These are phyloP conservation scores for Backusella morwellensis DNA, from an alignment of 192 early-diverging fungal genomes.

Conservation along the genomic window DNA sequence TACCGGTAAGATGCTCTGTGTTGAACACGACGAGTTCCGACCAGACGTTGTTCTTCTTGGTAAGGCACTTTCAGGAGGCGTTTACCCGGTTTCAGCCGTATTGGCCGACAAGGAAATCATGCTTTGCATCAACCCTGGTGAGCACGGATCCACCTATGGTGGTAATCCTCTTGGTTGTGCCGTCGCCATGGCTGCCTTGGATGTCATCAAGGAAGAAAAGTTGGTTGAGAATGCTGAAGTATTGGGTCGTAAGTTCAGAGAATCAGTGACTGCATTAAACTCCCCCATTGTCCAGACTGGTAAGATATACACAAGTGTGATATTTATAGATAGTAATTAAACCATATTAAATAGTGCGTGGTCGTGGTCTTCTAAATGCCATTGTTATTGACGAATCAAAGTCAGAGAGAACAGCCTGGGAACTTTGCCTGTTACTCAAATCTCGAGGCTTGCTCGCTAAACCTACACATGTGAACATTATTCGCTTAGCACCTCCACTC, in stretches of 20 bases:
- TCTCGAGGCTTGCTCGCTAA: slow-evolving; percentile 93
- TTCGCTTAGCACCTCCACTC: slow-evolving; percentile 93
- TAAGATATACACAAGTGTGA: not conserved
- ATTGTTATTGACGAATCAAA: slow-evolving; percentile 89
- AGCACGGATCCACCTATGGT: slow-evolving; percentile 98
- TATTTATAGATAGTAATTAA: not conserved
- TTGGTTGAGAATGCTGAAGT: slow-evolving; percentile 74
- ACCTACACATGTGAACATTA: slow-evolving; percentile 98
- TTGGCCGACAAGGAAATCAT: slow-evolving; percentile 79
- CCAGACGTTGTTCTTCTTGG: slow-evolving; percentile 95
- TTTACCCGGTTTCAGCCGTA: slow-evolving; percentile 96
- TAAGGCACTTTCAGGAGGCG: slow-evolving; percentile 96
- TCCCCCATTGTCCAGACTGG: slow-evolving; percentile 69
- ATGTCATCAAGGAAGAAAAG: slow-evolving; percentile 93
- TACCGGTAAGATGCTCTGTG: slow-evolving; percentile 92
- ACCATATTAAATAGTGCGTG: slow-evolving; percentile 61
- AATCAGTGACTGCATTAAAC: slow-evolving; percentile 69
- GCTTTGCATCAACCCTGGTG: slow-evolving; percentile 82
- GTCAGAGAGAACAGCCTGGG: slow-evolving; percentile 91
- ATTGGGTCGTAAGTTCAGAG: slow-evolving; percentile 87
- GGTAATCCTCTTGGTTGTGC: slow-evolving; percentile 96
- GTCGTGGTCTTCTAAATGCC: slow-evolving; percentile 93
- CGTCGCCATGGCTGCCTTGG: slow-evolving; percentile 90
- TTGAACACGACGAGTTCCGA: slow-evolving; percentile 90
- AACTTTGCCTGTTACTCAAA: slow-evolving; percentile 92